A percentile compares a stretch with the other conserved stretches of the same genome.
phyloP scores from a whole-genome alignment of 495 filamentous ascomycete genomes.

The Podospora bellae-mahoneyi region DNA sequence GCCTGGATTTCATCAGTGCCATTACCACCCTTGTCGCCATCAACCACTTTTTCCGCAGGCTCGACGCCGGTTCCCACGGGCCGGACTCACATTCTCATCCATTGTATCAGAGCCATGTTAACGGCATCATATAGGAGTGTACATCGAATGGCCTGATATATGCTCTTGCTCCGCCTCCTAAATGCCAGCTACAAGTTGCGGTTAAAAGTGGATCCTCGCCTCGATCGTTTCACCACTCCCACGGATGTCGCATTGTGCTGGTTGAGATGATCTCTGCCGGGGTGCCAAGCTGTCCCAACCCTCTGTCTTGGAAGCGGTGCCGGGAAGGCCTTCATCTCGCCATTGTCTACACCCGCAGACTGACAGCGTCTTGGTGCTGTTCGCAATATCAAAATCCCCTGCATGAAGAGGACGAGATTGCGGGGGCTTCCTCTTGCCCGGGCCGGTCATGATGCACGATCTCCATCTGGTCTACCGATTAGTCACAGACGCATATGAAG shows the following conservation, averaged over 20 bases:
- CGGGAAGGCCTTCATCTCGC: conserved; percentile 3
- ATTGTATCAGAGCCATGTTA: not conserved
- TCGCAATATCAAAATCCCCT: conserved; percentile 14
- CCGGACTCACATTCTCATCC: not conserved
- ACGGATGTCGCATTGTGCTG: conserved; percentile 5
- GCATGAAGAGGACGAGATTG: conserved; percentile 1
- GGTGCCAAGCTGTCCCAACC: conserved; percentile 6
- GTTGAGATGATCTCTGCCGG: not conserved
- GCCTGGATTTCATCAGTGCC: not conserved
- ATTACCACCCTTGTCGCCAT: not conserved
- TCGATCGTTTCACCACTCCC: conserved; percentile 1
- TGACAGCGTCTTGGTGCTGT: not conserved
- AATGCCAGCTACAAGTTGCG: not conserved
- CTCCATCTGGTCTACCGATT: conserved; percentile 7
- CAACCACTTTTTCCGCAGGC: not conserved
- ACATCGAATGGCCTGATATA: not conserved
- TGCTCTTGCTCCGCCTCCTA: not conserved
- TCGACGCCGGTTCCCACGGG: conserved; percentile 1
- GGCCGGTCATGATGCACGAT: not conserved
- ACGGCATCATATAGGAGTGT: not conserved
- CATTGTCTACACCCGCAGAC: not conserved
- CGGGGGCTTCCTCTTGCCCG: conserved; percentile 1
- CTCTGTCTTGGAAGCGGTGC: conserved; percentile 4
- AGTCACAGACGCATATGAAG: conserved; percentile 1
- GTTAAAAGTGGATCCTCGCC: conserved; percentile 12